Evolutionary conservation across 805 yeast species (phyloP), one percentile per base, ranked within the genome.

Genomic region (Suhomyces canberraensis): DNA sequence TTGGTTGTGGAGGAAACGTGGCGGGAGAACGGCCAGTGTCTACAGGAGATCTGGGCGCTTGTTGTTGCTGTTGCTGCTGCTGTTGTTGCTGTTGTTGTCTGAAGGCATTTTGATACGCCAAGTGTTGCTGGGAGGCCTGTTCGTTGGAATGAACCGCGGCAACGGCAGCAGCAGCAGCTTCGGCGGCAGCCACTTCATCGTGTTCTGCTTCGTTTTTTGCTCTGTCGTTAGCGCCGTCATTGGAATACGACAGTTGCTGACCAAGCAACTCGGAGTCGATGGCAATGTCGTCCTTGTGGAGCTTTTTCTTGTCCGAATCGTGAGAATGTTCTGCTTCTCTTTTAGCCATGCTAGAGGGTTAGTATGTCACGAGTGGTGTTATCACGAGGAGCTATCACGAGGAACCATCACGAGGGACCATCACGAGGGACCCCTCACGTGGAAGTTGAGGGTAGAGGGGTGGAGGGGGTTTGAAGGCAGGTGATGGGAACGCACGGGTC

Each of bases 241-340:
- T 46, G 29, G 50, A 41, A 46, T 59, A 61, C 27, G 61, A 58
- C 28, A 60, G 56, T 37, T 66, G 70, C 44, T 68, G 72, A 29
- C 64, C 67, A 44, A 69, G 59, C 42, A 69, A 56, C 44, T 66
- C 73, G 24, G 69, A 60, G 48, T 66, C 73, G 36, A 67, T 69
- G 36, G 66, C 69, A 29, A 58, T 45, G 25, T 45, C 49, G 25
- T 45, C 45, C 40, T 45, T 45, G 38, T 45, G 43, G 31, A 37
- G 38, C 11, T 32, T 30, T 31, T 45, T 45, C 30, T 45, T 45
- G 13, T 43, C 44, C 27, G 27, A 20, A 14, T 25, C 34, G 33
- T 35, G 40, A n/a, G 28, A 33, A 24, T 8, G 26, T 18, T 39
- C 42, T 18, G 41, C 25, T 42, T 45, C 49, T 40, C 49, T 42